Evolutionary conservation across 1,284 basidiomycete species (phyloP).

Genomic region (Tilletia setariae): DNA sequence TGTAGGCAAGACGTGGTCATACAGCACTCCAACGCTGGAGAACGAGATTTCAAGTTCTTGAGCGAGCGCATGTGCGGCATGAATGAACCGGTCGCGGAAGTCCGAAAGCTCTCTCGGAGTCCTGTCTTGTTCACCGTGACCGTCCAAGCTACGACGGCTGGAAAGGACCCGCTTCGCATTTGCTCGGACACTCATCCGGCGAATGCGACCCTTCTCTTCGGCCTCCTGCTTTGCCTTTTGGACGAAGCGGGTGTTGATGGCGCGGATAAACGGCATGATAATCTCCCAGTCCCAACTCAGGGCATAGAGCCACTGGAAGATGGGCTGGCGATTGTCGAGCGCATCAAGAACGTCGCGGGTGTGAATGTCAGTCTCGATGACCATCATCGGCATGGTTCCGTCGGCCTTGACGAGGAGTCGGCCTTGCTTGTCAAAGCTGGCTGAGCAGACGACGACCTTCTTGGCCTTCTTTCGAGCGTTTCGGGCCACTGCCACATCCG

Average conservation of each 20-base stretch:
- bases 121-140: slow-evolving; percentile 27
- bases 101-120: slow-evolving; percentile 46
- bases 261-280: slow-evolving; percentile 57
- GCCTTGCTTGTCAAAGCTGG: slow-evolving; percentile 59
- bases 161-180: slow-evolving; percentile 12
- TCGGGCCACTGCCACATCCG: slow-evolving; percentile 55
- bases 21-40: slow-evolving; percentile 64
- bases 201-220: slow-evolving; percentile 38
- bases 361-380: slow-evolving; percentile 58
- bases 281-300: slow-evolving; percentile 60
- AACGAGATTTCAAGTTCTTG: slow-evolving; percentile 58
- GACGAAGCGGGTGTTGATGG: slow-evolving; percentile 53
- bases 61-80: slow-evolving; percentile 57
- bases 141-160: slow-evolving; percentile 29
- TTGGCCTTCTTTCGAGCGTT: slow-evolving; percentile 56
- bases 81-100: slow-evolving; percentile 58
- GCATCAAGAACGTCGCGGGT: slow-evolving; percentile 56
- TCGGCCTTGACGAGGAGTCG: slow-evolving; percentile 59
- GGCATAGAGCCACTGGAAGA: slow-evolving; percentile 61
- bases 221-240: slow-evolving; percentile 31
- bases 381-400: slow-evolving; percentile 59
- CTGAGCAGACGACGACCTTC: slow-evolving; percentile 59
- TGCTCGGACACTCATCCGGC: neutral
- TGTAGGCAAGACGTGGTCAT: slow-evolving; percentile 59
- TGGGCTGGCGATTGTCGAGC: slow-evolving; percentile 57